Base-by-base conservation (phyloP, 768 basidiomycete species). In the Leccinum ochraceum region DNA sequence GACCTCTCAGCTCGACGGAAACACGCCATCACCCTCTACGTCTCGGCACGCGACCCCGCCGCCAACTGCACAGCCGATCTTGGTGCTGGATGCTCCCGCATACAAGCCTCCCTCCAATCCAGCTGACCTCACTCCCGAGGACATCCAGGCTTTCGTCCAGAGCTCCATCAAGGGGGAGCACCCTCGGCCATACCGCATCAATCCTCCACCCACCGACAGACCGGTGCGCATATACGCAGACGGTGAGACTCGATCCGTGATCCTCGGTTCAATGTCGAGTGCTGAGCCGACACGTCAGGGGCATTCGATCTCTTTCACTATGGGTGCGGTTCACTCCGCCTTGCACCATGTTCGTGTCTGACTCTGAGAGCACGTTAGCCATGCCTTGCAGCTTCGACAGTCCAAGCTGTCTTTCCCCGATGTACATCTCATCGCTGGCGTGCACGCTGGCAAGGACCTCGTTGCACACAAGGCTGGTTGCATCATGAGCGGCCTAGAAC, bases 291-390 rank as follows among this genome's bases (percentile, higher is more conserved):
- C 28, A n/a, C 69, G 56, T 59, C 68, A 92, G 91, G 90, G 14
- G 96, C 98, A 11, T 99, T 98, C 70, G 97, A 99, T 76, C 82
- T 99, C 56, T 96, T 98, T 77, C 96, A 98, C 74, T 98, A 94
- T 74, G 92, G 92, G 92, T 94, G 74, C 64, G 84, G 73, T 59
- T 39, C 32, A 49, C 54, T 64, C 11, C 32, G 28, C 7, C n/a
- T 28, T 22, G 42, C n/a, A 26, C 28, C 26, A 13, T 9, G 53
- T 48, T 51, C 39, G 54, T 49, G 11, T 53, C 64, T 61, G 61
- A 67, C 36, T 50, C 46, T 20, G 24, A 8, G n/a, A 3, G 10
- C 24, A 10, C 26, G 49, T 56, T 71, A 96, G 95, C 6, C 95
- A 98, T 78, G 93, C 95, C 1, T 80, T 98, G 17, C 96, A 98